Conservation (phyloP, 2,329 filamentous ascomycete genomes). For the Alternaria triticina region DNA sequence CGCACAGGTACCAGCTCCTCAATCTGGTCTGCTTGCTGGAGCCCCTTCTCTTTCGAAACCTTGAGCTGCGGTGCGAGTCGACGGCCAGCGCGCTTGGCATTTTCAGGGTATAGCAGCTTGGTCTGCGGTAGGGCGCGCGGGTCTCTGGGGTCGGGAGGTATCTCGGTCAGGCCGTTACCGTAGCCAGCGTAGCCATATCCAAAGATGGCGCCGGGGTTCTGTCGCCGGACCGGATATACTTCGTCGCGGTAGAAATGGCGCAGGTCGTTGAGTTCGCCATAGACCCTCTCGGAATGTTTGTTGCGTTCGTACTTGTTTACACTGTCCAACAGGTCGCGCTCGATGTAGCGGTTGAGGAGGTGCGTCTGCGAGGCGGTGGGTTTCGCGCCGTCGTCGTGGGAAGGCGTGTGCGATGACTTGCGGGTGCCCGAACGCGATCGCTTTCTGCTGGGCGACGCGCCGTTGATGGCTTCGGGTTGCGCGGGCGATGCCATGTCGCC, state of each 20-base stretch:
- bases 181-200: conserved; percentile 83
- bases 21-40: conserved; percentile 88
- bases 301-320: conserved; percentile 60
- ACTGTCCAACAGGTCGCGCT: conserved; percentile 67
- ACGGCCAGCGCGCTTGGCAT: conserved; percentile 77
- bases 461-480: conserved; percentile 53
- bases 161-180: conserved; percentile 82
- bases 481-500: conserved; percentile 38
- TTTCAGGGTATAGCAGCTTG: conserved; percentile 78
- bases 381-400: conserved; percentile 48
- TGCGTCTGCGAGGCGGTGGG: conserved; percentile 48
- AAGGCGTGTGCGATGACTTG: conserved; percentile 50
- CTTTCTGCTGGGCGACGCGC: conserved; percentile 60
- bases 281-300: conserved; percentile 68
- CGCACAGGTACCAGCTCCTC: conserved; percentile 92
- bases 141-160: conserved; percentile 40
- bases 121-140: conserved; percentile 57
- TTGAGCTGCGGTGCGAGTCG: conserved; percentile 76
- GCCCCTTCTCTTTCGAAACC: conserved; percentile 76
- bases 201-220: conserved; percentile 66
- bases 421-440: conserved; percentile 66
- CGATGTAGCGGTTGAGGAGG: conserved; percentile 68
- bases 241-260: conserved; percentile 37
- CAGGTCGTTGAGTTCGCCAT: conserved; percentile 53
- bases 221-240: conserved; percentile 65